Evolutionary conservation across 1,284 basidiomycete genomes (phyloP), one percentile per base, ranked within the genome.

Genomic region (Pholiota adiposa): DNA sequence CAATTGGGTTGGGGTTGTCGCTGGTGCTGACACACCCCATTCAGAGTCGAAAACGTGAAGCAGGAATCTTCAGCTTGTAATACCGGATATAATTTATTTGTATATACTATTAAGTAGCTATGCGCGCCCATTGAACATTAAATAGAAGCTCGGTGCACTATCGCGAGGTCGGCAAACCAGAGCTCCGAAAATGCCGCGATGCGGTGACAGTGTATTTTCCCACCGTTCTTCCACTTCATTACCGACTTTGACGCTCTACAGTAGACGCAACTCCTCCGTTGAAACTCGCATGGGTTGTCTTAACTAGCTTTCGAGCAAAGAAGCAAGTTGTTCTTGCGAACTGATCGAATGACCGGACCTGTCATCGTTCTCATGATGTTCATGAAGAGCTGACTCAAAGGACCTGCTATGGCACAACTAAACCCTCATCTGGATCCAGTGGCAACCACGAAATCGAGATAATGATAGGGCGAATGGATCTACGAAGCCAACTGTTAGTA

Each of bases 1-100:
- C 91, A 0, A 90, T 95, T 62, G 93, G 92, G 7, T 77, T 94
- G 5, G 83, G 85, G 0, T 79, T 88, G 55, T 81, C 85, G 4
- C 72, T 87, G 25, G 83, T 83, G 1, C 65, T 87, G 36, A 82
- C 86, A 0, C 82, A 87, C 69, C 87, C 85, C 1, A 78, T 88
- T 50, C 84, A 81, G 66, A 83, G 83, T 58, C 76, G 82, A 31
- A 77, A 79, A 56, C 74, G 86, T 5, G 83, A 83, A 44, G 83
- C 79, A 11, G 87, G 87, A 1, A 73, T 89, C 56, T 86, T 86
- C 69, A 84, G 83, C 73, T 67, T 86, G 52, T 86, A 67, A 46
- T 16, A 5, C n/a, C n/a, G n/a, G n/a, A n/a, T n/a, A n/a, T n/a
- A n/a, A n/a, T n/a, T n/a, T n/a, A n/a, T n/a, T n/a, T n/a, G n/a